Evolutionary conservation across 2,329 filamentous ascomycete species (phyloP), one percentile per base, ranked within the genome.

Genomic region (Penicillium brevicompactum): DNA sequence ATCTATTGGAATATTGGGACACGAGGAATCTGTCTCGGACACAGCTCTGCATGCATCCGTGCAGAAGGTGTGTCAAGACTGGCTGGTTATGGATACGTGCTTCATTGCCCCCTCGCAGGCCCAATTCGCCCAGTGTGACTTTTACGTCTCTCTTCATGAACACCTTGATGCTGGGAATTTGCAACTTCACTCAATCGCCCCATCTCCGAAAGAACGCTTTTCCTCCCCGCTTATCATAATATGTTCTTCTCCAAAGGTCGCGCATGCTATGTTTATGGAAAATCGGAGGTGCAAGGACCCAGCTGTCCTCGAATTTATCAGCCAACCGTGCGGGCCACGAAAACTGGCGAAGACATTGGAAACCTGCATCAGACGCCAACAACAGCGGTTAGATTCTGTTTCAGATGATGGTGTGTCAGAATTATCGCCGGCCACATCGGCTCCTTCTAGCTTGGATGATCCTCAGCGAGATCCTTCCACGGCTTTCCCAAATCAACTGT

Each of bases 241-340:
- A 38, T 72, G 60, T 44, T 54, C 58, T 2, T 58, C 59, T 1
- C 57, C 63, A 5, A 53, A 58, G 30, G 53, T 47, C 16, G 62
- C 62, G 9, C 62, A 63, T 41, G 49, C 52, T 13, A 58, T 66
- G 56, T 63, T 55, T 18, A 42, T 46, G 5, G 27, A 24, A 8
- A 42, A 46, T 8, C 56, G 42, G 5, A 44, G 24, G 24, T 42
- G 38, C 7, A 37, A 16, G 1, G 21, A 55, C 27, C n/a, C 43
- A 16, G 30, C 44, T 2, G 56, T 72, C n/a, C 59, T 68, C 22
- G 69, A 71, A 45, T 67, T 71, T 14, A 68, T 72, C 22, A 66
- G 67, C 43, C 69, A 72, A 24, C 69, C 69, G 5, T 69, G 65
- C 42, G 69, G 69, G 7, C 66, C 68, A 5, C 63, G 61, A 32